Evolutionary conservation across 176 grass and related monocot genomes (phyloP).

Genomic region (Pharus latifolius): DNA sequence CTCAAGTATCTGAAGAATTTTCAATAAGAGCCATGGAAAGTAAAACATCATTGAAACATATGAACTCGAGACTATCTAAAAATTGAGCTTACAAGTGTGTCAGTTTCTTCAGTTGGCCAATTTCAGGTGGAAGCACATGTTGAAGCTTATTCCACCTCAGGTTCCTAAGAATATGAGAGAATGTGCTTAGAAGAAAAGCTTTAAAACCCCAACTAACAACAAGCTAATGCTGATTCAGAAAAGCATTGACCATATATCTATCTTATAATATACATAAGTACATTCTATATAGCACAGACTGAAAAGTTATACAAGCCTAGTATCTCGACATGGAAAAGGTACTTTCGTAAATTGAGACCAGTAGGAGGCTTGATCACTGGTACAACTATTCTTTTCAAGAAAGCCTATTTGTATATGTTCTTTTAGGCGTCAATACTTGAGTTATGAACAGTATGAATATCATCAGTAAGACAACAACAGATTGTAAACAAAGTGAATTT

Average conservation of each 20-base stretch:
- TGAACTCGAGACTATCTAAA: not conserved
- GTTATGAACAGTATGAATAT: too few species aligned
- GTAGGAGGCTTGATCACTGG: too few species aligned
- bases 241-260: not conserved
- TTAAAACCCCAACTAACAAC: not conserved
- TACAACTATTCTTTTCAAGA: too few species aligned
- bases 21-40: not conserved
- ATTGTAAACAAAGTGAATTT: too few species aligned
- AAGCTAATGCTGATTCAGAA: not conserved
- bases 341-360: too few species aligned
- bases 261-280: too few species aligned
- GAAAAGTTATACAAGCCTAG: not conserved
- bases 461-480: too few species aligned
- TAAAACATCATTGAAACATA: not conserved
- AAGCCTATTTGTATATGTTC: too few species aligned
- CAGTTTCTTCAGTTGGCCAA: conserved; percentile 82
- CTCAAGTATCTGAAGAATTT: conserved; percentile 73
- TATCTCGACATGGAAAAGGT: not conserved
- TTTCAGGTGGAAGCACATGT: conserved; percentile 81
- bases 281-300: not conserved
- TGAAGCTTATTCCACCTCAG: conserved; percentile 99
- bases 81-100: conserved; percentile 73
- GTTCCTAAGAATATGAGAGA: conserved; percentile 47
- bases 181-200: conserved; percentile 2
- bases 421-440: too few species aligned